These are phyloP conservation scores for Colletotrichum tofieldiae DNA, from an alignment of 2,329 filamentous ascomycete species.

Conservation along the genomic window DNA sequence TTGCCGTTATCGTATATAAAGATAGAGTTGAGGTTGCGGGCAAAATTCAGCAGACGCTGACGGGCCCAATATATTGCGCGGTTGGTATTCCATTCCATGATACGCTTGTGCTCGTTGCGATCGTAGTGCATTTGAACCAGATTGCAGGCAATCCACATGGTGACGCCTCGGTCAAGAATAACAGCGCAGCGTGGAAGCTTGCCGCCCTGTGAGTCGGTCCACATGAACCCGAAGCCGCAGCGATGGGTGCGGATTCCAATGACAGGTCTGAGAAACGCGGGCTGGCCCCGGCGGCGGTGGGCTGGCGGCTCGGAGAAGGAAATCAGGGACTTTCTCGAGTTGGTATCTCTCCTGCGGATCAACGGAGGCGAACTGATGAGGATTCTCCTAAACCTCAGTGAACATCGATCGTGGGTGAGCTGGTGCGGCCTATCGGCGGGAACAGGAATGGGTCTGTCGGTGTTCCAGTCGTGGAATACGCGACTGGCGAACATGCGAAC, in stretches of 20 bases:
- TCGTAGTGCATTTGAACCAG: not conserved
- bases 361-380: not conserved
- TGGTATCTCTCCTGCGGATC: not conserved
- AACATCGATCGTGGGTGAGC: not conserved
- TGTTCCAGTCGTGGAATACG: not conserved
- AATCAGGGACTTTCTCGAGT: not conserved
- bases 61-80: not conserved
- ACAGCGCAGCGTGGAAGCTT: not conserved
- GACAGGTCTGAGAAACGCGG: not conserved
- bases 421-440: not conserved
- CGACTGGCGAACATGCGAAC: not conserved
- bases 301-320: not conserved
- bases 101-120: not conserved
- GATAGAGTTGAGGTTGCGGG: not conserved
- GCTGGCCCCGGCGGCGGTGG: not conserved
- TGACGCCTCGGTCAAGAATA: not conserved
- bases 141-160: not conserved
- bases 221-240: not conserved
- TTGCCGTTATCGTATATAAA: not conserved
- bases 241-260: not conserved
- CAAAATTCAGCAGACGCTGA: not conserved
- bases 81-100: not conserved
- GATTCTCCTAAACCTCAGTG: not conserved
- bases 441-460: not conserved
- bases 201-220: not conserved